Conservation (phyloP, 768 basidiomycete genomes). For the Hygrocybe punicea region DNA sequence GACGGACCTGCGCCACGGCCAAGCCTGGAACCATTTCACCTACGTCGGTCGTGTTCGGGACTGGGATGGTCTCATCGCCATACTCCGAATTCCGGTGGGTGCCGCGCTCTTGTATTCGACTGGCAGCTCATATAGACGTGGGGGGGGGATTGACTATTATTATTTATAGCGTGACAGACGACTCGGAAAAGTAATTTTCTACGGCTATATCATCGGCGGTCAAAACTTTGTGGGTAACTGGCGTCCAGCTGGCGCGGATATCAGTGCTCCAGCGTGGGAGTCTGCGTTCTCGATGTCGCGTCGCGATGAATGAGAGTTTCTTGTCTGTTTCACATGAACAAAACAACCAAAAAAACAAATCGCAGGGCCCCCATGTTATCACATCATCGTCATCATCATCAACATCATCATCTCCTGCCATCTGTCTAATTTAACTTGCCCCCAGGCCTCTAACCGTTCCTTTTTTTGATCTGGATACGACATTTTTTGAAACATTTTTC, state of each 20-base stretch:
- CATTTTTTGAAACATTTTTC: not conserved
- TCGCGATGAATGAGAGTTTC: conserved; percentile 31
- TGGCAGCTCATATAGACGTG: not conserved
- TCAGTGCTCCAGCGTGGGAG: conserved; percentile 53
- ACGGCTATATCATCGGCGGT: conserved; percentile 66
- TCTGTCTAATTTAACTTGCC: no score
- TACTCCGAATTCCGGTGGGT: conserved; percentile 43
- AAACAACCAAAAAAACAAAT: no score
- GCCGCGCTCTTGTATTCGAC: conserved; percentile 12
- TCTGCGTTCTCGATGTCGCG: conserved; percentile 61
- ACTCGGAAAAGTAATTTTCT: conserved; percentile 49
- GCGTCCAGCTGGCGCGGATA: conserved; percentile 50
- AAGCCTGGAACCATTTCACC: conserved; percentile 47
- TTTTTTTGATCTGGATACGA: not conserved
- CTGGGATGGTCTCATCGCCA: conserved; percentile 59
- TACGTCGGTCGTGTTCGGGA: conserved; percentile 53
- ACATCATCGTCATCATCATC: no score
- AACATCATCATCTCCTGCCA: no score
- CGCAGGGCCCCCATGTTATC: no score
- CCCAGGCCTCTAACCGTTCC: no score
- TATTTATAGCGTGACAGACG: conserved; percentile 17
- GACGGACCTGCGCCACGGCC: conserved; percentile 48
- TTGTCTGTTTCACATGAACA: no score
- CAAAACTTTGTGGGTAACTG: conserved; percentile 71
- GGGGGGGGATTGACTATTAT: not conserved